Evolutionary conservation across 1,284 basidiomycete species (phyloP), one percentile per base, ranked within the genome.

Genomic region (Malassezia psittaci): DNA sequence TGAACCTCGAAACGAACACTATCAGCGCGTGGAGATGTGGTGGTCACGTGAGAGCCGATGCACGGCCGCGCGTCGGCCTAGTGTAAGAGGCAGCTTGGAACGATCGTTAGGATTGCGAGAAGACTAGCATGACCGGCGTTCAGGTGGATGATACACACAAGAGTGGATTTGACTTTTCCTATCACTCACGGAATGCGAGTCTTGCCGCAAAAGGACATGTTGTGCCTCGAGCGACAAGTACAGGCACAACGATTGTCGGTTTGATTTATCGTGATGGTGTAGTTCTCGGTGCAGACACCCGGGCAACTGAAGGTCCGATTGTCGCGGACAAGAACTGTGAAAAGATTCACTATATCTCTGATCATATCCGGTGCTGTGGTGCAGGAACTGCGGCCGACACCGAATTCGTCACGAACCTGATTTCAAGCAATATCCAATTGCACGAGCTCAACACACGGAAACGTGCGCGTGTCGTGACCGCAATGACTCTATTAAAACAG

Each of bases 311-410:
- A 64, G 93, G 93, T 0, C 83, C 85, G 19, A 96, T 99, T 66
- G 90, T 99, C 13, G 91, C 91, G 10, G 93, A 96, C 79, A 96
- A 96, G 83, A 96, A 96, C 78, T 98, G 93, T 77, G 93, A 96
- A 79, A 98, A 98, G 90, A 99, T 99, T 71, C 94, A 99, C 77
- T 98, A 87, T 63, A 65, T 74, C 24, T 60, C 65, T 19, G 66
- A 69, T 47, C 67, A 65, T 56, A 98, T 99, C 66, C 82, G 93
- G 54, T 99, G 94, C 80, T 96, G 93, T 75, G 94, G 94, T 72
- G 94, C 94, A 3, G 93, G 94, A 56, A 98, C 94, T 3, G 93
- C 94, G 19, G 93, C 93, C 11, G 93, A 96, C 75, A 96, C 91
- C 0, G 93, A 96, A 77, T 94, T 93, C 75, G 88, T 76, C 18